Base-by-base conservation (phyloP, 768 basidiomycete species). In the Russula earlei region DNA sequence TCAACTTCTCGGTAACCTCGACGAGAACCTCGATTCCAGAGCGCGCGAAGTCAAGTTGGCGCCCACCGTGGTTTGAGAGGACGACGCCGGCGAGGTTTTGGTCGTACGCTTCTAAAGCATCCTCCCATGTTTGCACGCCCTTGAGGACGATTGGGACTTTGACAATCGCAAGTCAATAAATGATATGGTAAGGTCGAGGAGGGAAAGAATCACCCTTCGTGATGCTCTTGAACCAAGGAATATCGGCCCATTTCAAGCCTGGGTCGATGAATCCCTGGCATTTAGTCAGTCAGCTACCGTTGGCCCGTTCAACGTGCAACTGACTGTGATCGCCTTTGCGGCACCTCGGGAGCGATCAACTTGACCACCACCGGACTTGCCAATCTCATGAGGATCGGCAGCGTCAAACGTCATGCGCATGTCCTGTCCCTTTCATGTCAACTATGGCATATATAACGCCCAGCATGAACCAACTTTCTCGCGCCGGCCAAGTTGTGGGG, bases 321-420 rank as follows among this genome's bases (percentile, higher is more conserved):
- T 54, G 69, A 87, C 88, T 56, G 85, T 90, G 66, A 98, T 98
- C 12, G 95, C 95, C 57, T 92, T 75, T 5, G 96, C 93, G 9
- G 91, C 94, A 33, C 95, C 95, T 67, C 96, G 89, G 50, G 87
- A 83, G 41, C 87, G 81, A 64, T 93, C 84, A 42, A 93, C 81
- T 27, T 70, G 72, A 27, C 75, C 74, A 15, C 74, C 68, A 12
- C 70, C 70, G n/a, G 71, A 72, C 60, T 77, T 78, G 8, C 67
- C 65, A 9, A 80, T 77, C 56, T 79, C 80, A 11, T 77, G 75
- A 20, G 79, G 79, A 62, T 82, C 82, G 33, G 84, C 86, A 2
- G 87, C 91, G 37, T 87, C 90, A 58, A 97, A 97, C 67, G 92
- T 95, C 83, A 87, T 87, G 24, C 95, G 78, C 93, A 98, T 97